A percentile compares a stretch with the other conserved stretches of the same genome.
phyloP scores from a whole-genome alignment of 768 basidiomycete species.

The Boletus bicolor region DNA sequence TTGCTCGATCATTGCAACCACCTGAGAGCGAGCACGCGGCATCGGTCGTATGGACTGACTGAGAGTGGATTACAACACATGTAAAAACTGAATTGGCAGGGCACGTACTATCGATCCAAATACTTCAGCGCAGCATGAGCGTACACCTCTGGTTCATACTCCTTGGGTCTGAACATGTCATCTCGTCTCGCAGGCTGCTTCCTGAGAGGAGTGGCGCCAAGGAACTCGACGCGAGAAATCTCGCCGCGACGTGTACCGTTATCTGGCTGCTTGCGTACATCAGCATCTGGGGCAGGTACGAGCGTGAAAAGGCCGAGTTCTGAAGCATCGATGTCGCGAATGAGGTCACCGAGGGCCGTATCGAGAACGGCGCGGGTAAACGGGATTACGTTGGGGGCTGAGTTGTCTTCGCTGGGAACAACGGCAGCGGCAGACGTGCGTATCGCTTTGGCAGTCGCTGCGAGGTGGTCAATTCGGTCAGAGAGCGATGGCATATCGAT shows the following conservation, averaged over 20 bases:
- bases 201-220: slow-evolving; percentile 67
- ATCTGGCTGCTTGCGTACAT: slow-evolving; percentile 28
- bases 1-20: slow-evolving; percentile 36
- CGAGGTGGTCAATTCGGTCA: slow-evolving; percentile 68
- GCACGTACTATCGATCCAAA: slow-evolving; percentile 70
- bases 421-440: slow-evolving; percentile 39
- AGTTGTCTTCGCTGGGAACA: slow-evolving; percentile 22
- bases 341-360: slow-evolving; percentile 66
- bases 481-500: slow-evolving; percentile 51
- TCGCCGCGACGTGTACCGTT: slow-evolving; percentile 34
- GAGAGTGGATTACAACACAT: slow-evolving; percentile 31
- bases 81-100: neutral
- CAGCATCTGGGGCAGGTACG: slow-evolving; percentile 35
- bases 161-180: slow-evolving; percentile 34
- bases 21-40: slow-evolving; percentile 47
- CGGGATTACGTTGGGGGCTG: slow-evolving; percentile 20
- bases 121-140: slow-evolving; percentile 73
- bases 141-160: slow-evolving; percentile 71
- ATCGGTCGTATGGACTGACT: slow-evolving; percentile 48
- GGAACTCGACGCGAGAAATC: slow-evolving; percentile 62
- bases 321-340: slow-evolving; percentile 74
- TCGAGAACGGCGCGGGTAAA: slow-evolving; percentile 67
- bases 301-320: slow-evolving; percentile 78
- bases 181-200: slow-evolving; percentile 41
- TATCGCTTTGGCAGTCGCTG: slow-evolving; percentile 50